phyloP scores from a whole-genome alignment of 495 filamentous ascomycete genomes.

The Symbiotaphrina buchneri region DNA sequence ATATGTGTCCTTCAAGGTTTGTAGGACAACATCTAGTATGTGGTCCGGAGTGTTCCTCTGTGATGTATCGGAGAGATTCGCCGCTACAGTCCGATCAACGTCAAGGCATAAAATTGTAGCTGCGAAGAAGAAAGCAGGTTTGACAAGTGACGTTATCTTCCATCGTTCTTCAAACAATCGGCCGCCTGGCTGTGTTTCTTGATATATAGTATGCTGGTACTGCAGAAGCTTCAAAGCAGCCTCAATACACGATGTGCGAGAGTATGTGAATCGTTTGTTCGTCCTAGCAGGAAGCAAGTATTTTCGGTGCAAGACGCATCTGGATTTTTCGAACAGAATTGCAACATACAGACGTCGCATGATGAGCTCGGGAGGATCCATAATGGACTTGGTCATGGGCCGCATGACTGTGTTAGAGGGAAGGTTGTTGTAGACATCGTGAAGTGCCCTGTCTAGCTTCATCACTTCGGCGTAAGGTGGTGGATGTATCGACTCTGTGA shows the following conservation, averaged over 20 bases:
- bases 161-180: neutral
- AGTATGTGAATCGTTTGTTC: constrained; percentile 10
- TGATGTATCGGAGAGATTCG: neutral
- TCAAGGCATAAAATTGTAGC: neutral
- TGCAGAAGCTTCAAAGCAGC: constrained; percentile 14
- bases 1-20: neutral
- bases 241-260: constrained; percentile 13
- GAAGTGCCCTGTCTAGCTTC: constrained; percentile 3
- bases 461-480: constrained; percentile 6
- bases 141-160: neutral
- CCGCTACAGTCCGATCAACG: too few relatives aligned
- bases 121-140: neutral
- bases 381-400: constrained; percentile 1
- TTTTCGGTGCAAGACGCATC: constrained; percentile 14
- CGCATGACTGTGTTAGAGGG: constrained; percentile 4
- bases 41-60: neutral
- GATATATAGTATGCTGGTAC: constrained; percentile 14
- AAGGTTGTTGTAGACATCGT: constrained; percentile 1
- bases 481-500: constrained; percentile 8
- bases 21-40: neutral
- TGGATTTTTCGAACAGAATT: constrained; percentile 9
- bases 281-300: constrained; percentile 10
- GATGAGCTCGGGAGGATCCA: constrained; percentile 5
- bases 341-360: constrained; percentile 14
- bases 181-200: neutral